Evolutionary conservation across 1,284 basidiomycete genomes (phyloP).

Genomic region (Apiotrichum siamense): DNA sequence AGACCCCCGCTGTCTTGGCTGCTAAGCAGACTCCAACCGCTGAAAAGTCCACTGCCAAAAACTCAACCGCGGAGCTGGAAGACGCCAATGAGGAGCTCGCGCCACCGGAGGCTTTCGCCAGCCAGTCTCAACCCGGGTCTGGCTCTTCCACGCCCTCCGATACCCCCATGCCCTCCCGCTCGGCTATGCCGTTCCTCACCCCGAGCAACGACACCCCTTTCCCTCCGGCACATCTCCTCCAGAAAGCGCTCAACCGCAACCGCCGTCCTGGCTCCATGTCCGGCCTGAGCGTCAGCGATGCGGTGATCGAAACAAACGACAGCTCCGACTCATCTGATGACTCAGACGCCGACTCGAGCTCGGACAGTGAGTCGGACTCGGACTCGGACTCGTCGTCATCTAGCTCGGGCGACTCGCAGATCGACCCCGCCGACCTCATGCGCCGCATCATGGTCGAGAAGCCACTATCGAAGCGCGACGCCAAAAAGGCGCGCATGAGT

Average conservation of each 20-base stretch:
- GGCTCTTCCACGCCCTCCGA: background rate
- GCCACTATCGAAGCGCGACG: conserved; percentile 26
- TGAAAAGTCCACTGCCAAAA: no score
- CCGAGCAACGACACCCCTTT: conserved; percentile 6
- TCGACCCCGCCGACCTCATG: conserved; percentile 23
- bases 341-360: conserved; percentile 10
- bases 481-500: conserved; percentile 22
- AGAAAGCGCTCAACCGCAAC: conserved; percentile 23
- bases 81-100: no score
- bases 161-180: background rate
- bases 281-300: conserved; percentile 39
- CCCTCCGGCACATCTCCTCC: conserved; percentile 22
- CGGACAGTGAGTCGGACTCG: background rate
- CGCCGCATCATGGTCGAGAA: conserved; percentile 24
- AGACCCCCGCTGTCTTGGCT: no score
- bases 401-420: background rate
- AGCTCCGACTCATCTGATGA: conserved; percentile 17
- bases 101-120: no score
- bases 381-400: conserved; percentile 10
- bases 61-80: no score
- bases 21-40: no score
- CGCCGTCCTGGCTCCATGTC: conserved; percentile 32
- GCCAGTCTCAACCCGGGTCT: background rate
- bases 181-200: background rate
- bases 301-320: conserved; percentile 36